Conservation (phyloP, 169 alveolate genomes). For the Cyclospora cayetanensis region DNA sequence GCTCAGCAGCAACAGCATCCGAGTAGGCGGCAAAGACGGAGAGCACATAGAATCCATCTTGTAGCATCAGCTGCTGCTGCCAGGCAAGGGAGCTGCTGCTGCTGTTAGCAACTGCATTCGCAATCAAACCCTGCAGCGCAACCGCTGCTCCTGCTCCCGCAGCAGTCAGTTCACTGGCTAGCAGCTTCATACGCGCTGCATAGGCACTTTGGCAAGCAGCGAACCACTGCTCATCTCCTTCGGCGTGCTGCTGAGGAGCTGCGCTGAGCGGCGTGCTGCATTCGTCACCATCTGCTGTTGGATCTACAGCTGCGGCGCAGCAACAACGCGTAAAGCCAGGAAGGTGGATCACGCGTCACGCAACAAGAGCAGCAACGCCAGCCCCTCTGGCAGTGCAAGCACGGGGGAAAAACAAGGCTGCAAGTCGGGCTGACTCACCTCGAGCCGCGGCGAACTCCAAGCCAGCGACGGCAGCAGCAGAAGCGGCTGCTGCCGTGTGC, state of each 20-base stretch:
- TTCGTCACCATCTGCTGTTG: neutral
- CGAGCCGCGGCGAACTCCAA: neutral
- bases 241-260: neutral
- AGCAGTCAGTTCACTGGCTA: neutral
- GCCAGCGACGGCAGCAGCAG: constrained; percentile 56
- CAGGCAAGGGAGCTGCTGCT: constrained; percentile 39
- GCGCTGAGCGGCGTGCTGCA: neutral
- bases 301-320: constrained; percentile 47
- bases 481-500: constrained; percentile 37
- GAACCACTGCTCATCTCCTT: constrained; percentile 11
- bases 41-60: constrained; percentile 21
- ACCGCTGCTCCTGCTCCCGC: constrained; percentile 13
- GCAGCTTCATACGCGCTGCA: constrained; percentile 36
- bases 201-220: constrained; percentile 5
- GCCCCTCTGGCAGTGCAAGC: neutral
- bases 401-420: neutral
- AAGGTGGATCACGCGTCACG: neutral
- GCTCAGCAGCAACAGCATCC: constrained; percentile 23
- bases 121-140: constrained; percentile 21
- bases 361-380: neutral
- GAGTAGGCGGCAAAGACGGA: constrained; percentile 39
- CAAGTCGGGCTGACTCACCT: neutral
- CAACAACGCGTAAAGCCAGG: neutral
- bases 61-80: constrained; percentile 53
- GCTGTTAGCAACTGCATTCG: neutral